Evolutionary conservation across 768 basidiomycete genomes (phyloP).

Genomic region (Gymnopilus junonius): DNA sequence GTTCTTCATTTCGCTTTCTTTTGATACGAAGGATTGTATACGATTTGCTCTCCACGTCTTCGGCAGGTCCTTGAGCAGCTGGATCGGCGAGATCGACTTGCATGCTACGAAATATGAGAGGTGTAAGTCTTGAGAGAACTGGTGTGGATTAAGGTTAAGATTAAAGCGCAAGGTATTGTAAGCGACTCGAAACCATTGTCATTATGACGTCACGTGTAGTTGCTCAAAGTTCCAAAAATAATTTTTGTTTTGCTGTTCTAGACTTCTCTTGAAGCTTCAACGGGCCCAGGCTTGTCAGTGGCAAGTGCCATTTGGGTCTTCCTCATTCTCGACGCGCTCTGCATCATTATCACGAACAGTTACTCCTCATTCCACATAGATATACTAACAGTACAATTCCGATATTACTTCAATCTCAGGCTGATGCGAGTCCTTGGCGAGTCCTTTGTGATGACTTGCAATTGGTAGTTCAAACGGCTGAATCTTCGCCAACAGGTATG

Average conservation of each 20-base stretch:
- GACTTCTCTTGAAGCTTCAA: neutral
- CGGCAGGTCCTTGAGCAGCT: conserved; percentile 17
- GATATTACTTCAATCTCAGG: no score
- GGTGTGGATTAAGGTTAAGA: neutral
- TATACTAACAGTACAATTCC: no score
- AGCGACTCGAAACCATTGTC: neutral
- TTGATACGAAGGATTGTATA: conserved; percentile 84
- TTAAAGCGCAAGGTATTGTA: neutral
- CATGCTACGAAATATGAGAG: conserved; percentile 5
- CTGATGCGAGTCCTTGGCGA: no score
- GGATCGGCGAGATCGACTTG: conserved; percentile 31
- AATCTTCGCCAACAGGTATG: conserved; percentile 51
- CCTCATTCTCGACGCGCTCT: neutral
- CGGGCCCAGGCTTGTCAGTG: neutral
- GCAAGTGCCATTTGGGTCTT: neutral
- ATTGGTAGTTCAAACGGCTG: no score
- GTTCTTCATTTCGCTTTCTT: conserved; percentile 81
- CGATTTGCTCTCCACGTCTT: conserved; percentile 29
- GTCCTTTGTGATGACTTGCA: no score
- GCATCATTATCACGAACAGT: no score
- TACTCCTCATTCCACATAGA: no score
- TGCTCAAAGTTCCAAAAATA: neutral
- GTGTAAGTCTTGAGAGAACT: neutral
- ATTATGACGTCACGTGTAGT: conserved; percentile 26
- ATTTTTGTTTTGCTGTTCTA: neutral